Conservation (phyloP, 2,329 filamentous ascomycete genomes). For the Parasarocladium wereldwijsianum region DNA sequence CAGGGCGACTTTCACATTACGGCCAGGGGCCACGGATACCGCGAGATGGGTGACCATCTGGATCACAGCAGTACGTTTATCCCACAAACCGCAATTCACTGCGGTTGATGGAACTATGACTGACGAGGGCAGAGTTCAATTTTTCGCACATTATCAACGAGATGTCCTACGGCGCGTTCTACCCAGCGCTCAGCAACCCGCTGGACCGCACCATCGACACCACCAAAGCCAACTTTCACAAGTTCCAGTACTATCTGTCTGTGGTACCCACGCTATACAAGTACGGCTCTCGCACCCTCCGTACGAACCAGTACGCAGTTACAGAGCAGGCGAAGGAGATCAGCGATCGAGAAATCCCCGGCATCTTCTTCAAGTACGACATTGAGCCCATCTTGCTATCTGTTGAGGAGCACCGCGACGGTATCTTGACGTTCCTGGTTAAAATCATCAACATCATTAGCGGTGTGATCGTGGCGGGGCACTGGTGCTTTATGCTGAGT, state of each 20-base stretch:
- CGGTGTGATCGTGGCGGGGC: constrained; percentile 82
- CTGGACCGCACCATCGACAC: constrained; percentile 79
- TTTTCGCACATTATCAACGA: constrained; percentile 96
- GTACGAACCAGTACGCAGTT: constrained; percentile 96
- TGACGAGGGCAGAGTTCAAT: constrained; percentile 59
- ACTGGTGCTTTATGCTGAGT: constrained; percentile 78
- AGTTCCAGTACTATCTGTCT: constrained; percentile 95
- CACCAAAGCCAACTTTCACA: constrained; percentile 70
- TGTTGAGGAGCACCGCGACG: constrained; percentile 67
- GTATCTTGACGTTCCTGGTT: constrained; percentile 60
- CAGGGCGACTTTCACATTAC: constrained; percentile 98
- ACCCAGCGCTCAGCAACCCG: constrained; percentile 83
- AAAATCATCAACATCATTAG: constrained; percentile 82
- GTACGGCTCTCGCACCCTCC: constrained; percentile 50
- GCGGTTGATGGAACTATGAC: not conserved
- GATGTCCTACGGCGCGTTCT: constrained; percentile 93
- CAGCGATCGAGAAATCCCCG: constrained; percentile 58
- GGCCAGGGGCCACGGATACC: constrained; percentile 87
- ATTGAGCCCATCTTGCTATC: constrained; percentile 89
- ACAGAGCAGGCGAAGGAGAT: constrained; percentile 71
- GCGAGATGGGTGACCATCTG: constrained; percentile 61
- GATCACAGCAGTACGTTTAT: constrained; percentile 57
- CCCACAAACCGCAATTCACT: not conserved
- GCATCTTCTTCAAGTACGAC: constrained; percentile 97
- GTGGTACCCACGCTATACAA: constrained; percentile 91